Conservation (phyloP, 805 yeast genomes). For the Hagleromyces aurorensis region DNA sequence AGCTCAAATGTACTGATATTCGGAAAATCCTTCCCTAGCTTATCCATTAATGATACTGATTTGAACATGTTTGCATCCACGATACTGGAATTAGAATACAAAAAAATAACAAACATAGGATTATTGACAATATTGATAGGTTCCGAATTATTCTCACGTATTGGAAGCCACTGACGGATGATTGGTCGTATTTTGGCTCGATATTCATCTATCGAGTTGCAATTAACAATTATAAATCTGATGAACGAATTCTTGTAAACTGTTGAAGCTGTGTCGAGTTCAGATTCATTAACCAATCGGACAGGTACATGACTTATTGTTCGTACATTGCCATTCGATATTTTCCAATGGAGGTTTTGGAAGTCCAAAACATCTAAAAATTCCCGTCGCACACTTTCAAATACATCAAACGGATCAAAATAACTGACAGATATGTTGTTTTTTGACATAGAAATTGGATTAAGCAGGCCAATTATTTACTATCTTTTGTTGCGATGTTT, state of each 20-base stretch:
- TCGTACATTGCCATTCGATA: constrained; percentile 19
- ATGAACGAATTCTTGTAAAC: constrained; percentile 55
- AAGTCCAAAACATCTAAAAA: constrained; percentile 25
- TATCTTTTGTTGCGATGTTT: no score
- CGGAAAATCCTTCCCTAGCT: constrained; percentile 29
- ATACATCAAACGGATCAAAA: constrained; percentile 32
- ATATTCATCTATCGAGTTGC: constrained; percentile 65
- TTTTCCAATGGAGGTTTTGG: constrained; percentile 29
- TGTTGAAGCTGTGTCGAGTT: constrained; percentile 1
- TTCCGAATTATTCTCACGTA: constrained; percentile 4
- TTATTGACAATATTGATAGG: constrained; percentile 1
- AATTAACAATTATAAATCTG: constrained; percentile 59
- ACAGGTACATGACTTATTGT: constrained; percentile 22
- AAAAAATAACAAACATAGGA: constrained; percentile 19
- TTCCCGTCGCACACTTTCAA: constrained; percentile 25
- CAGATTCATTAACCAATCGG: constrained; percentile 14
- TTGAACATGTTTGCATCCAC: constrained; percentile 28
- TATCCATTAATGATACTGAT: constrained; percentile 26
- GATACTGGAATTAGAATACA: constrained; percentile 27
- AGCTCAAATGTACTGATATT: constrained; percentile 23
- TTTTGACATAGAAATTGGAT: no score
- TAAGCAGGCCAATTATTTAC: no score
- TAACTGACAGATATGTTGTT: constrained; percentile 25
- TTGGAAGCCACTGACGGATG: constrained; percentile 67
- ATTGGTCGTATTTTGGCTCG: constrained; percentile 74